Evolutionary conservation across 2,329 filamentous ascomycete species (phyloP).

Genomic region (Fusarium xylarioides): DNA sequence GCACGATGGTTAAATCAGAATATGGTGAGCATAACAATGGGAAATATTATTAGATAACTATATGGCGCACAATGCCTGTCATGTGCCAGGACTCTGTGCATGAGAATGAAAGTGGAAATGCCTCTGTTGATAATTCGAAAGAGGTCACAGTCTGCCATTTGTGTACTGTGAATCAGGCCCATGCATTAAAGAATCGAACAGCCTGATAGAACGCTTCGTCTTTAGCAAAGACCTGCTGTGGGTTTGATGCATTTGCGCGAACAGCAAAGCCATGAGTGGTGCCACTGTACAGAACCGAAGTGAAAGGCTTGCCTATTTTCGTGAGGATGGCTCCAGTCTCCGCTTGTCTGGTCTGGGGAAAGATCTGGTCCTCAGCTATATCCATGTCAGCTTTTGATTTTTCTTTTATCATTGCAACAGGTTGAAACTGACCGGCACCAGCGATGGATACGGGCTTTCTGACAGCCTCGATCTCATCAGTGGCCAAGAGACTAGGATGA

Average conservation of each 20-base stretch:
- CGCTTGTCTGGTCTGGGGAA: slow-evolving; percentile 9
- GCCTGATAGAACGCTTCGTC: slow-evolving; percentile 79
- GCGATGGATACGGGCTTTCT: slow-evolving; percentile 20
- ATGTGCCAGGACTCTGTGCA: neutral
- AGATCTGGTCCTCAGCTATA: slow-evolving; percentile 14
- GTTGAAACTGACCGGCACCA: slow-evolving; percentile 13
- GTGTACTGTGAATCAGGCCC: slow-evolving; percentile 25
- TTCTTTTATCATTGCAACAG: rapidly evolving
- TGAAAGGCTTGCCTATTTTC: slow-evolving; percentile 57
- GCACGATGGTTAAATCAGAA: no score
- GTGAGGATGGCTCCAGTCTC: slow-evolving; percentile 20
- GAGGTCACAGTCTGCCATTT: no score
- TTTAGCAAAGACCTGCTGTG: slow-evolving; percentile 71
- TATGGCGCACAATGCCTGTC: neutral
- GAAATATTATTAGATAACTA: no score
- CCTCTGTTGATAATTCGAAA: neutral
- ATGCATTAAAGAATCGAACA: slow-evolving; percentile 73
- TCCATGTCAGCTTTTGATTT: neutral
- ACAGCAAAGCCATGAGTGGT: slow-evolving; percentile 77
- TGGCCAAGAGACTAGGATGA: slow-evolving; percentile 66
- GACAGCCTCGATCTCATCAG: slow-evolving; percentile 58
- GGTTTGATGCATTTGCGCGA: slow-evolving; percentile 64
- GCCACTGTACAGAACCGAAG: slow-evolving; percentile 72
- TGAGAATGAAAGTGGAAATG: neutral
- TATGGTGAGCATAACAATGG: neutral